These are phyloP conservation scores for Heracleum sosnowskyi DNA, from an alignment of 129 eudicot genomes.

Conservation along the genomic window DNA sequence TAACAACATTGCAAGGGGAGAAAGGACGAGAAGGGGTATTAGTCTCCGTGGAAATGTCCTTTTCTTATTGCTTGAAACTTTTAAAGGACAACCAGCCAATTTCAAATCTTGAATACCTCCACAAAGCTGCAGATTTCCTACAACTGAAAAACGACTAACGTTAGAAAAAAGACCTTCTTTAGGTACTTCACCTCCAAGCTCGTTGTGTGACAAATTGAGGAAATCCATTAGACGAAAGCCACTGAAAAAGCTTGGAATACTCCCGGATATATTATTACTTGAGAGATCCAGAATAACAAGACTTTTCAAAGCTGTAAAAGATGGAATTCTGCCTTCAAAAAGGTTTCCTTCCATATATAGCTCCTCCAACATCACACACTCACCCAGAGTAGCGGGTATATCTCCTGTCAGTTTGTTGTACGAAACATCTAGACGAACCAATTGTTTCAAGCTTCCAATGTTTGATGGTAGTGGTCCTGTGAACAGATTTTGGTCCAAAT, in stretches of 20 bases:
- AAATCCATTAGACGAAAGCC: not conserved
- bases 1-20: not conserved
- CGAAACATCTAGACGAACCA: not conserved
- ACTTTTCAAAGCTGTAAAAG: too few species aligned
- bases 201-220: not conserved
- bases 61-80: not conserved
- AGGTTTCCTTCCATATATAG: not conserved
- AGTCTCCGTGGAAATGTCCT: not conserved
- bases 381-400: not conserved
- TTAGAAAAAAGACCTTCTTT: not conserved
- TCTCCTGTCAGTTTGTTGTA: not conserved
- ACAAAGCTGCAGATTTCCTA: not conserved
- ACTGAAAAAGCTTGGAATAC: not conserved
- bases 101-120: not conserved
- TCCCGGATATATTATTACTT: not conserved
- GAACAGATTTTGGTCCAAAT: constrained; percentile 2
- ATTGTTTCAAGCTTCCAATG: not conserved
- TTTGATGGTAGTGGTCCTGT: not conserved
- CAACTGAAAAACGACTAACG: not conserved
- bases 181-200: not conserved
- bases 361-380: not conserved
- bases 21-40: not conserved
- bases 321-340: not conserved
- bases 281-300: not conserved
- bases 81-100: not conserved